A percentile compares a stretch with the other conserved stretches of the same genome.
Evolutionary conservation across 768 basidiomycete species (phyloP).

Genomic region (Inosperma sp.): DNA sequence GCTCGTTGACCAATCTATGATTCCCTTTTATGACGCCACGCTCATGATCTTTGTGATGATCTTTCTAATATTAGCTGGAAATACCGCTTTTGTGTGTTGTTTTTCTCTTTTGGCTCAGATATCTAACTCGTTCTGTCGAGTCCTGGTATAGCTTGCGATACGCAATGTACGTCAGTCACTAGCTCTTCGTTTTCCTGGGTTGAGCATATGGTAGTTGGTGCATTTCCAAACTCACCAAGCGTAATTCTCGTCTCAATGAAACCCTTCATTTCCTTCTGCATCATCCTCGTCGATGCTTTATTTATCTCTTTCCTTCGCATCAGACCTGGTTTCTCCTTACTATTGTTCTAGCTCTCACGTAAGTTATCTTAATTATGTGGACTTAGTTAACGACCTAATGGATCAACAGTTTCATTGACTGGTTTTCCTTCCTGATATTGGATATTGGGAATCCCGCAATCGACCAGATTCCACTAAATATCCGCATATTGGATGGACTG

Average conservation of each 20-base stretch:
- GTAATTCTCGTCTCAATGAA: constrained; percentile 59
- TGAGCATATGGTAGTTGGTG: constrained; percentile 55
- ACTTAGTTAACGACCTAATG: too few relatives aligned
- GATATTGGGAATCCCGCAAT: constrained; percentile 78
- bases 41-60: constrained; percentile 71
- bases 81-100: constrained; percentile 83
- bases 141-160: constrained; percentile 80
- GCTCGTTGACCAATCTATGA: constrained; percentile 83
- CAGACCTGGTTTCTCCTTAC: constrained; percentile 89
- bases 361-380: constrained; percentile 22
- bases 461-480: constrained; percentile 61
- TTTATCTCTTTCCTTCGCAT: constrained; percentile 87
- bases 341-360: constrained; percentile 69
- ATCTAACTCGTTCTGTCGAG: constrained; percentile 46
- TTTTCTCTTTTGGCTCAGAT: not conserved
- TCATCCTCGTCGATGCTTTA: constrained; percentile 89
- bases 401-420: constrained; percentile 71
- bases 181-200: not conserved
- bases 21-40: constrained; percentile 86
- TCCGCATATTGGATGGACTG: constrained; percentile 67
- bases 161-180: constrained; percentile 58
- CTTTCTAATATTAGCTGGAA: constrained; percentile 82
- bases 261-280: constrained; percentile 90
- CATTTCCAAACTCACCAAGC: constrained; percentile 56
- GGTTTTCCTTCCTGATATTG: constrained; percentile 83